phyloP scores from a whole-genome alignment of 192 early-diverging fungal species.

The Coemansia sp. region DNA sequence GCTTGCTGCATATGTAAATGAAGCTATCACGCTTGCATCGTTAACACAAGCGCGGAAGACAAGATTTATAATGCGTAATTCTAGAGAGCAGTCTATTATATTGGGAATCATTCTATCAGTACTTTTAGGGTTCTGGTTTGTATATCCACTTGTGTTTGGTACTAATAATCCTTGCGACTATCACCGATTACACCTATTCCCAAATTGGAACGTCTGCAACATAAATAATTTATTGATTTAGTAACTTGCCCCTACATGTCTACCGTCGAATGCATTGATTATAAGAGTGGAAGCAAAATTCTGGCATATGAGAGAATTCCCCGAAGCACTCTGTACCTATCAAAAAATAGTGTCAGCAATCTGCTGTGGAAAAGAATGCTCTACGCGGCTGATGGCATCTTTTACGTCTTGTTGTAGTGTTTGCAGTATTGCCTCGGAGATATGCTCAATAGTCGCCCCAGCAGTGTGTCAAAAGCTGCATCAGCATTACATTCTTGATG shows the following conservation, averaged over 20 bases:
- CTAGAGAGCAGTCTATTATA: background rate
- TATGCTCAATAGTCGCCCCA: slow-evolving; percentile 22
- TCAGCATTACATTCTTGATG: slow-evolving; percentile 37
- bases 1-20: slow-evolving; percentile 28
- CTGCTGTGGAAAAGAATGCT: slow-evolving; percentile 13
- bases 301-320: slow-evolving; percentile 20
- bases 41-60: background rate
- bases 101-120: background rate
- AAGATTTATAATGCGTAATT: background rate
- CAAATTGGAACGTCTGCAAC: slow-evolving; percentile 10
- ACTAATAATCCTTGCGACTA: slow-evolving; percentile 13
- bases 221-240: slow-evolving; percentile 12
- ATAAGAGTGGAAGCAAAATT: slow-evolving; percentile 22
- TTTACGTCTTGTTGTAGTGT: slow-evolving; percentile 26
- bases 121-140: slow-evolving; percentile 3
- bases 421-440: slow-evolving; percentile 27
- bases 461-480: slow-evolving; percentile 21
- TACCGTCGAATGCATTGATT: background rate
- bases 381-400: slow-evolving; percentile 7
- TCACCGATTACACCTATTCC: slow-evolving; percentile 2
- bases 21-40: background rate
- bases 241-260: background rate
- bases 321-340: slow-evolving; percentile 27
- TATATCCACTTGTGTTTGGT: slow-evolving; percentile 29
- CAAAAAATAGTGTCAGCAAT: slow-evolving; percentile 25